Evolutionary conservation across 768 basidiomycete species (phyloP).

Genomic region (Trametopsis cervina): DNA sequence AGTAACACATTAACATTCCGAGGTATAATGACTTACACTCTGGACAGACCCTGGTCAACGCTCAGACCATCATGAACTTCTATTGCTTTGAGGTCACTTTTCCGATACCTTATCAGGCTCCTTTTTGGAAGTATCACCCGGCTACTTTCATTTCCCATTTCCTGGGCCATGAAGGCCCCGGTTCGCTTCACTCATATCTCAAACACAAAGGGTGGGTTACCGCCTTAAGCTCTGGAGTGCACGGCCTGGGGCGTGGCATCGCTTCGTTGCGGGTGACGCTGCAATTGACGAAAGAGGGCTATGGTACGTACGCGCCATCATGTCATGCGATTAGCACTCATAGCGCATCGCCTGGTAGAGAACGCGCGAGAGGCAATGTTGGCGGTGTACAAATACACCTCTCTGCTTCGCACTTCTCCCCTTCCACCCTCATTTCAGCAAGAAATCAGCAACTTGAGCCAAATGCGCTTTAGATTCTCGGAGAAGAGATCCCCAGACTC

Average conservation of each 20-base stretch:
- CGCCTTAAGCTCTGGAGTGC: constrained; percentile 60
- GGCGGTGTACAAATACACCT: constrained; percentile 72
- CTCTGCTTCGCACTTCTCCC: constrained; percentile 54
- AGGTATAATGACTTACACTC: neutral
- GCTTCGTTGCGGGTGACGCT: constrained; percentile 84
- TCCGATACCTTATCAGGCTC: constrained; percentile 66
- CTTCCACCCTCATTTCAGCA: constrained; percentile 65
- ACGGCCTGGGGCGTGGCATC: constrained; percentile 73
- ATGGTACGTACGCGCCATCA: constrained; percentile 46
- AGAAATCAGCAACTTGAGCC: constrained; percentile 66
- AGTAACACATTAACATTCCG: constrained; percentile 22
- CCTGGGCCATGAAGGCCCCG: constrained; percentile 88
- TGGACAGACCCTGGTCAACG: constrained; percentile 66
- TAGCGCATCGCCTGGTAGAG: constrained; percentile 45
- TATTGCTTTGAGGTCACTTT: constrained; percentile 80
- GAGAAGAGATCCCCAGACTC: constrained; percentile 78
- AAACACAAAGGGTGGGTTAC: constrained; percentile 88
- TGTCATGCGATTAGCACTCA: constrained; percentile 4
- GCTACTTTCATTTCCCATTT: constrained; percentile 71
- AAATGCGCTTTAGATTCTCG: constrained; percentile 76
- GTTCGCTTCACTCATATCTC: constrained; percentile 85
- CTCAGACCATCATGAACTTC: constrained; percentile 87
- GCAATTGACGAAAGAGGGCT: constrained; percentile 77
- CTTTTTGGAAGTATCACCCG: constrained; percentile 74
- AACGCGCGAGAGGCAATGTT: constrained; percentile 69